These are phyloP conservation scores for Ceratocystis albifundus DNA, from an alignment of 2,329 filamentous ascomycete genomes.

Conservation along the genomic window DNA sequence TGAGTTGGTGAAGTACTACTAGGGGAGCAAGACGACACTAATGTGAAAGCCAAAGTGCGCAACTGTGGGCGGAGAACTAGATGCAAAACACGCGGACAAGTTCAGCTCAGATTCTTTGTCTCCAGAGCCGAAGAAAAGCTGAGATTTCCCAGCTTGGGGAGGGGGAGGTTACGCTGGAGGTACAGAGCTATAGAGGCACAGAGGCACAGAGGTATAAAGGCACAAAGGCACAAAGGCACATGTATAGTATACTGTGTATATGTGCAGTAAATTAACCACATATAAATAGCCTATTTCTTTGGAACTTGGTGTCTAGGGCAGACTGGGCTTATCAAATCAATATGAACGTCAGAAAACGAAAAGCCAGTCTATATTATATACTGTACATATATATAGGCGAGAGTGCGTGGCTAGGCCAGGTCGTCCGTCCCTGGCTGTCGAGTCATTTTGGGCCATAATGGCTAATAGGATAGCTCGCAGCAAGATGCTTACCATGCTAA, in stretches of 20 bases:
- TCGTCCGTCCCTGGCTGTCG: neutral
- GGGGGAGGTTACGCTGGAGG: neutral
- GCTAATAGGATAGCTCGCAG: neutral
- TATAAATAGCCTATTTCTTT: neutral
- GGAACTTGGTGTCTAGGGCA: neutral
- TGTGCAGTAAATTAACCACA: too few relatives aligned
- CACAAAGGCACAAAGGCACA: neutral
- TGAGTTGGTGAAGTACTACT: too few relatives aligned
- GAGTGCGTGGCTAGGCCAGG: too few relatives aligned
- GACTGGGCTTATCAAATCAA: too few relatives aligned
- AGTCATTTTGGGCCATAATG: neutral
- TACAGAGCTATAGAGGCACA: neutral
- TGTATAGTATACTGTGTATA: neutral
- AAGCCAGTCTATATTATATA: too few relatives aligned
- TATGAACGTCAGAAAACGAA: too few relatives aligned
- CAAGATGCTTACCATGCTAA: too few relatives aligned
- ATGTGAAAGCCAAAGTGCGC: too few relatives aligned
- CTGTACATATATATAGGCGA: too few relatives aligned
- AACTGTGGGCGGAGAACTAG: too few relatives aligned
- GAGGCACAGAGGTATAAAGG: neutral
- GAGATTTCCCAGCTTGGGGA: neutral
- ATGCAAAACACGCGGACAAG: neutral
- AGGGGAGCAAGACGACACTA: too few relatives aligned
- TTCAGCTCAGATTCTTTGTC: neutral
- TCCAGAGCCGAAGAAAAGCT: constrained; percentile 1